Evolutionary conservation across 2,329 filamentous ascomycete genomes (phyloP).

Genomic region (Annulohypoxylon truncatum): DNA sequence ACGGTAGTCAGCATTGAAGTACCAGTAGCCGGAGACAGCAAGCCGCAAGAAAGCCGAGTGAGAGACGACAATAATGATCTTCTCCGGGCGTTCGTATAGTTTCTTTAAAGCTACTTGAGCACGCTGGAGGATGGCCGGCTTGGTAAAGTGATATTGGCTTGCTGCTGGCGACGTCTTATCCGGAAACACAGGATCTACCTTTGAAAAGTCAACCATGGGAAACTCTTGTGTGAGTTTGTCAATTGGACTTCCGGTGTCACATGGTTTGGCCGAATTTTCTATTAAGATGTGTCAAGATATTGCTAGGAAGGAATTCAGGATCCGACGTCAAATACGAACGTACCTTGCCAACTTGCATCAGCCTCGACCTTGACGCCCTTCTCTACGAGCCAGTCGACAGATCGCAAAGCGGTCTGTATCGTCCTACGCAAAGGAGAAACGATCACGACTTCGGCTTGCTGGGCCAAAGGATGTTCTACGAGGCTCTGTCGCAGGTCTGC

Average conservation of each 20-base stretch:
- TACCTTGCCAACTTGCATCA: conserved; percentile 74
- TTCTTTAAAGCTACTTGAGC: conserved; percentile 62
- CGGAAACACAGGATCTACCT: conserved; percentile 69
- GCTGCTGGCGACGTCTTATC: conserved; percentile 66
- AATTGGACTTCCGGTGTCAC: conserved; percentile 69
- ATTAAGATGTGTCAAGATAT: conserved; percentile 41
- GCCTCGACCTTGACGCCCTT: conserved; percentile 65
- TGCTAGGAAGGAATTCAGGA: conserved; percentile 19
- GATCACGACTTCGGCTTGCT: conserved; percentile 65
- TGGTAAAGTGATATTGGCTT: conserved; percentile 64
- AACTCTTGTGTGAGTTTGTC: conserved; percentile 60
- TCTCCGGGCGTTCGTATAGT: conserved; percentile 66
- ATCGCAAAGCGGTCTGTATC: conserved; percentile 70
- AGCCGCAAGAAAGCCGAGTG: conserved; percentile 73
- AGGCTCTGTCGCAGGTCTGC: conserved; percentile 57
- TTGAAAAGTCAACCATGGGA: conserved; percentile 66
- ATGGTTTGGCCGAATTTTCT: conserved; percentile 68
- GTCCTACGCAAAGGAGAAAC: conserved; percentile 74
- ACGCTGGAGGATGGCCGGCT: conserved; percentile 64
- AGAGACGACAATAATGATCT: conserved; percentile 71
- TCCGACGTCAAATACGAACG: conserved; percentile 4
- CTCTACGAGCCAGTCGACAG: conserved; percentile 68
- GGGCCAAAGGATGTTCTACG: conserved; percentile 53
- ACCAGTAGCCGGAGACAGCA: conserved; percentile 66
- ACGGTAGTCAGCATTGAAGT: conserved; percentile 72